A percentile compares a stretch with the other conserved stretches of the same genome.
Evolutionary conservation across 2,329 filamentous ascomycete species (phyloP).

Genomic region (Knoxdaviesia proteae): DNA sequence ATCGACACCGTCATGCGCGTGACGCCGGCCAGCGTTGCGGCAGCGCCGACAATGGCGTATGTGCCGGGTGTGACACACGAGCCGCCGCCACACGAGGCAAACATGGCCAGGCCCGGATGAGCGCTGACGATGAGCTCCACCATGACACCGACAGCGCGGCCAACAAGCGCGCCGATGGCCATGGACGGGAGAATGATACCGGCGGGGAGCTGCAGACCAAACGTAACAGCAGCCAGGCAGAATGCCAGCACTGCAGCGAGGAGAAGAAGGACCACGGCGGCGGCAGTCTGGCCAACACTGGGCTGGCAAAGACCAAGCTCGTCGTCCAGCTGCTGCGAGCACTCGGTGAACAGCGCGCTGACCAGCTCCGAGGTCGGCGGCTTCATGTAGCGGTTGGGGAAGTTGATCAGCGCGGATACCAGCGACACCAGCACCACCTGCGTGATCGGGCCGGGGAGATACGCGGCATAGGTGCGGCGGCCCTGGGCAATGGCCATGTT

Average conservation of each 20-base stretch:
- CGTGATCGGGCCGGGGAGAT: conserved; percentile 50
- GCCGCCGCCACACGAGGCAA: conserved; percentile 66
- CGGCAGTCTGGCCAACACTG: conserved; percentile 30
- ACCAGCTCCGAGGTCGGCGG: conserved; percentile 82
- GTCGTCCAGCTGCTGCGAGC: conserved; percentile 62
- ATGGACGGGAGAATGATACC: conserved; percentile 93
- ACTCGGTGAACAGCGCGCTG: conserved; percentile 81
- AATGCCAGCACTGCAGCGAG: conserved; percentile 70
- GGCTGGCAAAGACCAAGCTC: conserved; percentile 69
- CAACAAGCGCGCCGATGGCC: conserved; percentile 80
- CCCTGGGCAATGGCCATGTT: conserved; percentile 60
- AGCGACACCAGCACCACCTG: conserved; percentile 68
- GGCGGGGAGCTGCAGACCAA: conserved; percentile 83
- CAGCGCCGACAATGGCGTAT: conserved; percentile 90
- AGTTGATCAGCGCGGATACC: conserved; percentile 76
- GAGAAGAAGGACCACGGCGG: conserved; percentile 62
- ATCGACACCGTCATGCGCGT: conserved; percentile 96
- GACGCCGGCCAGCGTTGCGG: conserved; percentile 79
- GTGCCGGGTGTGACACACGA: conserved; percentile 84
- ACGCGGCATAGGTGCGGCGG: conserved; percentile 38
- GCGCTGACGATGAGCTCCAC: conserved; percentile 74
- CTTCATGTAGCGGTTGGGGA: conserved; percentile 90
- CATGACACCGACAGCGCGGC: conserved; percentile 71
- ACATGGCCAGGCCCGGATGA: conserved; percentile 57
- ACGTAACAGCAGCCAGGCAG: conserved; percentile 68